Percentiles rank a stretch among this genome's conserved stretches.
Evolutionary conservation across 192 early-diverging fungal species (phyloP).

Genomic region (Dissophora globulifera): DNA sequence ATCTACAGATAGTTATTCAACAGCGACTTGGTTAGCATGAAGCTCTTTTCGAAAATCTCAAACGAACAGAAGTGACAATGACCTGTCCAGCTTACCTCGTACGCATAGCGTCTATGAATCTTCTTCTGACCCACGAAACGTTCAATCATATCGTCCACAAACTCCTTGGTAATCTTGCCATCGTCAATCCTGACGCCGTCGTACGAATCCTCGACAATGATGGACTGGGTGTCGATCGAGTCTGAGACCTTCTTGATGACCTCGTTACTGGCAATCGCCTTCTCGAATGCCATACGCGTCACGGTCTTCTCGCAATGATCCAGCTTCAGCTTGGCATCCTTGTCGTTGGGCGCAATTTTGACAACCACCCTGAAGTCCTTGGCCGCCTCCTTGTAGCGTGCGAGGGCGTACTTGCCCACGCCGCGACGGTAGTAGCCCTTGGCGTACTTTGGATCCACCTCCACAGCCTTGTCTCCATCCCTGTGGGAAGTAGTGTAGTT

Average conservation of each 20-base stretch:
- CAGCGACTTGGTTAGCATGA: too few species aligned
- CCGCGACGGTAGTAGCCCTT: slow-evolving; percentile 98
- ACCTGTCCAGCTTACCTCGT: slow-evolving; percentile 60
- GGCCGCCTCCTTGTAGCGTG: slow-evolving; percentile 85
- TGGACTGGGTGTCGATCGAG: slow-evolving; percentile 59
- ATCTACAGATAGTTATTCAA: slow-evolving; percentile 64
- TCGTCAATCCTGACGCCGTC: slow-evolving; percentile 85
- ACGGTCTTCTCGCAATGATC: slow-evolving; percentile 92
- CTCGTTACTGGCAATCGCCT: slow-evolving; percentile 83
- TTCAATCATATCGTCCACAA: slow-evolving; percentile 81
- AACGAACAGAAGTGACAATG: too few species aligned
- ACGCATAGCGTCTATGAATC: slow-evolving; percentile 90
- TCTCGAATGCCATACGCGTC: slow-evolving; percentile 88
- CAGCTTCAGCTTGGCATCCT: slow-evolving; percentile 81
- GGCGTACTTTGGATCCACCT: slow-evolving; percentile 80
- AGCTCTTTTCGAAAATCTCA: too few species aligned
- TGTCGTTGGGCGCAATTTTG: slow-evolving; percentile 82
- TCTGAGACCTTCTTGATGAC: slow-evolving; percentile 69
- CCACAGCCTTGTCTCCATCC: slow-evolving; percentile 88
- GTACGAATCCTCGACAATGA: slow-evolving; percentile 77
- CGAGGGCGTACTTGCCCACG: slow-evolving; percentile 86
- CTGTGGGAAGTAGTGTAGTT: slow-evolving; percentile 42
- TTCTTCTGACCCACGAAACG: slow-evolving; percentile 90
- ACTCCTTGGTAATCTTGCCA: slow-evolving; percentile 79
- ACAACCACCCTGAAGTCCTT: slow-evolving; percentile 76